Conservation (phyloP, 2,329 filamentous ascomycete genomes). For the Incumbomyces lentus region DNA sequence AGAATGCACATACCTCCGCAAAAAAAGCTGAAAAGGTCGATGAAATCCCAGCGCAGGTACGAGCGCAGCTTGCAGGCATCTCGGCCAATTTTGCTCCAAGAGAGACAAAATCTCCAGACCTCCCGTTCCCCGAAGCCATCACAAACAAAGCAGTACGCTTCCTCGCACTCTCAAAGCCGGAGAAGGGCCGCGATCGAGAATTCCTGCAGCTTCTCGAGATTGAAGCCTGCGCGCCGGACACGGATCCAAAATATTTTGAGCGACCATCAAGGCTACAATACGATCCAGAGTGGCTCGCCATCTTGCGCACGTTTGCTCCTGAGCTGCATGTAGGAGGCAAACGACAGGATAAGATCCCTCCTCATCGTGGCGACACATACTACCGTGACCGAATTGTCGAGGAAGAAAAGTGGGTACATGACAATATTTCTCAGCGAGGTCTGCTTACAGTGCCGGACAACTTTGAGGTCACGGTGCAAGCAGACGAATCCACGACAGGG, state of each 20-base stretch:
- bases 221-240: conserved; percentile 31
- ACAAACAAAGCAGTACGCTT: conserved; percentile 73
- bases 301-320: conserved; percentile 68
- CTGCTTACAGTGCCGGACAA: conserved; percentile 65
- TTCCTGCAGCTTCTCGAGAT: conserved; percentile 73
- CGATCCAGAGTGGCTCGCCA: conserved; percentile 91
- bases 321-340: conserved; percentile 58
- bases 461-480: conserved; percentile 52
- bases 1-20: conserved; percentile 22
- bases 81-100: conserved; percentile 48
- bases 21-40: conserved; percentile 11
- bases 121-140: conserved; percentile 61
- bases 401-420: conserved; percentile 69
- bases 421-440: conserved; percentile 54
- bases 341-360: conserved; percentile 41
- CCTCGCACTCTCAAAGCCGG: conserved; percentile 83
- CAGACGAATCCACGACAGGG: not conserved
- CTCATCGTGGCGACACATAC: conserved; percentile 55
- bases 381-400: conserved; percentile 60
- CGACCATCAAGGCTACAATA: conserved; percentile 59
- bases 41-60: conserved; percentile 51
- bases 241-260: conserved; percentile 13
- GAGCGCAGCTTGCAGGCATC: conserved; percentile 59
- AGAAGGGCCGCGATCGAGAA: conserved; percentile 53
- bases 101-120: conserved; percentile 37